Base-by-base conservation (phyloP, 805 yeast genomes). In the Spencermartinsiella europaea region DNA sequence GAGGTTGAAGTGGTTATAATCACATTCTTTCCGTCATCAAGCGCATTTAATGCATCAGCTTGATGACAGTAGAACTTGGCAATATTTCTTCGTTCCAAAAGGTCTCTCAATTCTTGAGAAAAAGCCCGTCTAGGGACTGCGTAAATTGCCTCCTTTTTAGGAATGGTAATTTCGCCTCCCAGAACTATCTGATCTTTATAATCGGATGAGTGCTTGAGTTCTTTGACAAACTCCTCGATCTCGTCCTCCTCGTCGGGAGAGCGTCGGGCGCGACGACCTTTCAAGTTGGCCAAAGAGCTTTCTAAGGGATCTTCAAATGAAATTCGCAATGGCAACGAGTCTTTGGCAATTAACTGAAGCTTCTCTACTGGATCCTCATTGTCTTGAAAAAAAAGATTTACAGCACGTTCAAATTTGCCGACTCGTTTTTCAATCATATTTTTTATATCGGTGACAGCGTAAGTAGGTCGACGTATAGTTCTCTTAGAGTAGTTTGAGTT, bases 1-100 rank as follows among this genome's bases (percentile, higher is more conserved):
- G 97, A 88, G 0, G 99, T 93, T 0, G 97, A 80, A 0, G 99
- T 93, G n/a, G 95, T 82, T 2, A 90, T 81, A 37, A 93, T 85
- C 3, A 89, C 88, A 64, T 90, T 81, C 40, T 76, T 70, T 0
- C 80, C 79, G 0, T 66, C 55, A 40, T 77, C 45, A 2, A 65
- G 63, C 0, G 81, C 74, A 45, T 81, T 74, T 1, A 90, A 62
- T 0, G 96, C 97, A 42, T 77, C 75, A 1, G 85, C 79, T 62
- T 93, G 99, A 66, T 93, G 99, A 0, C 78, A 62, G 62, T 88
- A 93, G 31, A 91, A 74, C 4, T 68, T 60, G 0, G 73, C 70
- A 7, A 80, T 73, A 1, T 73, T 74, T 49, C 72, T 73, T 7
- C 70, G 63, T 5, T 70, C 67, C 12, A 88, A 63, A 0, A 85